phyloP scores from a whole-genome alignment of 2,329 filamentous ascomycete genomes.

The Arthrobotrys sinensis region DNA sequence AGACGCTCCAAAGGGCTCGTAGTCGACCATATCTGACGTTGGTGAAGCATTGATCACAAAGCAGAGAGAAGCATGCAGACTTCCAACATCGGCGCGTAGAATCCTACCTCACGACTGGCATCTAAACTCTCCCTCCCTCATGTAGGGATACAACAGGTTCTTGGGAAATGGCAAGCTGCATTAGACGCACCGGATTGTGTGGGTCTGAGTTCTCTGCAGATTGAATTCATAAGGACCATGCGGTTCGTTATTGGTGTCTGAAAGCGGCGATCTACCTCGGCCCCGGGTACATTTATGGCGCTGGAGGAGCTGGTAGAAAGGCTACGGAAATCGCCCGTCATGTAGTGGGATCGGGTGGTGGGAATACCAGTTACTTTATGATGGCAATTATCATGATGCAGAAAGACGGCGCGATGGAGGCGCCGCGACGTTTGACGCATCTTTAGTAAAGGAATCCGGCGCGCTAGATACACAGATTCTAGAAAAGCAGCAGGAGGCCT shows the following conservation, averaged over 20 bases:
- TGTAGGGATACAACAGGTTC: not conserved
- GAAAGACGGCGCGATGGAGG: constrained; percentile 11
- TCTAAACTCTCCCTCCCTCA: constrained; percentile 5
- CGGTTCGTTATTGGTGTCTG: constrained; percentile 17
- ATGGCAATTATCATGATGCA: constrained; percentile 11
- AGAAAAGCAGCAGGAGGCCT: constrained; percentile 1
- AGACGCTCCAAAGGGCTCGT: too few species aligned
- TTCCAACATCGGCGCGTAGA: not conserved
- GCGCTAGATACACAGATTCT: not conserved
- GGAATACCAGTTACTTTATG: constrained; percentile 16
- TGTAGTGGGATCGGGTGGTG: not conserved
- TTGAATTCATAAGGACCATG: constrained; percentile 3
- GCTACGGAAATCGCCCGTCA: not conserved
- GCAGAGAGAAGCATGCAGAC: not conserved
- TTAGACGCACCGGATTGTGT: constrained; percentile 7
- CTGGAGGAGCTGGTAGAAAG: constrained; percentile 8
- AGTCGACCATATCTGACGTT: not conserved
- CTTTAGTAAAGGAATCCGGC: not conserved
- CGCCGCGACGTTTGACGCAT: too few species aligned
- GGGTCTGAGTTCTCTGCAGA: not conserved
- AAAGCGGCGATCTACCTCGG: constrained; percentile 24
- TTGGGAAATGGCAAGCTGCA: constrained; percentile 5
- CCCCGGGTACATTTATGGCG: not conserved
- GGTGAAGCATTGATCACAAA: not conserved
- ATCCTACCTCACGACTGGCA: too few species aligned